Base-by-base conservation (phyloP, 495 filamentous ascomycete genomes). In the Penicillium bovifimosum region DNA sequence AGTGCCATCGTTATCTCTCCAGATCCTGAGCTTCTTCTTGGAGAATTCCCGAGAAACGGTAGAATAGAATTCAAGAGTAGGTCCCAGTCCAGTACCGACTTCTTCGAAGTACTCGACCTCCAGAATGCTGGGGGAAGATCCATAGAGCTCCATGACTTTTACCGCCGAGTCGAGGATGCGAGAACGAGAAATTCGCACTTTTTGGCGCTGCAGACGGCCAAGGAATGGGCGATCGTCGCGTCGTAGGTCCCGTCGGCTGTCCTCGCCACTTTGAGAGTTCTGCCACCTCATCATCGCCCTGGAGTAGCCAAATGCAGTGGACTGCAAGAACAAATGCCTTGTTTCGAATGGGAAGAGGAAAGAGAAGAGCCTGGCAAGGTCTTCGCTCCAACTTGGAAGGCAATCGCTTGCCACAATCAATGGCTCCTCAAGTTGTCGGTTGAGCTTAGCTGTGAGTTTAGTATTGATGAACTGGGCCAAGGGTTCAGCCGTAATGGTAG, bases 331-430 rank as follows among this genome's bases (percentile, higher is more conserved):
- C 20, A 99, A 73, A 70, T 99, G 93, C 6, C 95, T 82, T 0
- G 95, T 99, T 72, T 99, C 95, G 62, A 99, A 99, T 6, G 95
- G 95, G 65, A 99, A 99, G n/a, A 97, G 73, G 77, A 99, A 99
- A 3, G 95, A 91, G 66, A 96, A 99, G 0, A 96, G 75, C 31
- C 93, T 85, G 11, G 95, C 89, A n/a, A 99, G 73, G 66, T 99
- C 93, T 71, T 97, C 91, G 56, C 90, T 96, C 93, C 93, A 99
- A 65, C 80, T 88, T 7, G 93, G 93, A 45, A 99, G 80, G 64
- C 95, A 99, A 59, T 89, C 95, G 69, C 95, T 97, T 2, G 95
- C 95, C 17, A 99, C 93, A 55, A 99, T 96, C 36, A 99, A 74
- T n/a, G 93, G 93, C 71, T 99, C 93, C 66, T 99, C 93, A 34